Evolutionary conservation across 1,139 yeast genomes (phyloP), one percentile per base, ranked within the genome.

Genomic region (Zygotorulaspora mrakii): DNA sequence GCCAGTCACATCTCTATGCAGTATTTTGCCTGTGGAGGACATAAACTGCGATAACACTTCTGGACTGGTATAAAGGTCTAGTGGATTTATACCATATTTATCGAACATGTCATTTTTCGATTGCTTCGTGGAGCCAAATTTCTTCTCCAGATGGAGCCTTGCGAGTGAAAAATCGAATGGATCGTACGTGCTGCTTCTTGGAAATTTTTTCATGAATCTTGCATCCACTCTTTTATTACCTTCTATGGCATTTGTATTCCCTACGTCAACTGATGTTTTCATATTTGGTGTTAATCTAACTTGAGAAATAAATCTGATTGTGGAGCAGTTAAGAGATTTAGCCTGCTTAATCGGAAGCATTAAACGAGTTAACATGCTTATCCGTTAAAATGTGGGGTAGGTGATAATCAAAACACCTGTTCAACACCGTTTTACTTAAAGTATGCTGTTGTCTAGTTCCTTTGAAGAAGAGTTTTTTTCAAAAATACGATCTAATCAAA

Each of bases 81-180:
- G 61, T 17, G 91, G 89, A 50, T 82, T 75, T 31, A 81, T 70
- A 12, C 79, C 82, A 35, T 72, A 67, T 37, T 69, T 65, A 48
- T 73, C 76, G 57, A 80, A 79, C 11, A 73, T 69, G 46, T 75
- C 58, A 57, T 47, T 43, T 8, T 45, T 43, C 6, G 43, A 35
- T 10, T 44, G 42, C 28, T 42, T 49, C 16, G 45, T 43, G 4
- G 47, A 33, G 11, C 42, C 43, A 22, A 43, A 32, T 44, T 59
- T 63, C 35, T 49, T 59, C 18, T 66, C 69, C 11, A 66, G 46
- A 34, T 57, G 51, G n/a, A 74, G 54, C 48, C 73, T 75, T 34
- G 78, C 76, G 55, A 74, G 62, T 31, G 85, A 77, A 49, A 82
- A 82, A 62, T 82, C 89, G 65, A 81, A 82, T 36, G 94, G 89